Evolutionary conservation across 108 stramenopile genomes (phyloP).

Genomic region (Asterionellopsis glacialis): DNA sequence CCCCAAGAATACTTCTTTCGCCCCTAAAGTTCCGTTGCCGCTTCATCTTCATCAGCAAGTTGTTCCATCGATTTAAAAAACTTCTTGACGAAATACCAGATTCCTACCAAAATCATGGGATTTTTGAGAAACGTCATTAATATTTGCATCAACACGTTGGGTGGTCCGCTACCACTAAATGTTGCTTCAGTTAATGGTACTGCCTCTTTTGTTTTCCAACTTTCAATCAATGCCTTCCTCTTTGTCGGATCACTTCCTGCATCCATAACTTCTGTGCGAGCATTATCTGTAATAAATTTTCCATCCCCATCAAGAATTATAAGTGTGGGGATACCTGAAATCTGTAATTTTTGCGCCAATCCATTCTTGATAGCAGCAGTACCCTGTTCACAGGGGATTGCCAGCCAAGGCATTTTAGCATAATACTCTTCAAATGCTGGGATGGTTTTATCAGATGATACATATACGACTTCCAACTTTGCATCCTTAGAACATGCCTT

Average conservation of each 20-base stretch:
- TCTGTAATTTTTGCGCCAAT: slow-evolving; percentile 48
- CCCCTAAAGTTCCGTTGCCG: no score
- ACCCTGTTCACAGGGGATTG: slow-evolving; percentile 31
- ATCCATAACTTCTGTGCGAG: slow-evolving; percentile 44
- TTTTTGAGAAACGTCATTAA: slow-evolving; percentile 51
- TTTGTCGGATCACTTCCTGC: slow-evolving; percentile 18
- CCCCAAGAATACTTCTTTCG: no score
- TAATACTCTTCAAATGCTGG: slow-evolving; percentile 53
- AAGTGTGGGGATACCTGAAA: slow-evolving; percentile 62
- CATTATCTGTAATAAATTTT: slow-evolving; percentile 50
- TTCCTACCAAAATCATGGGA: slow-evolving; percentile 55
- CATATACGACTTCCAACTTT: slow-evolving; percentile 59
- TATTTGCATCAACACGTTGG: slow-evolving; percentile 22
- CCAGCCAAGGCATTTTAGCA: slow-evolving; percentile 71
- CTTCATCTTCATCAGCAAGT: no score
- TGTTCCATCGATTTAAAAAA: slow-evolving; percentile 6
- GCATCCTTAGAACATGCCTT: slow-evolving; percentile 25
- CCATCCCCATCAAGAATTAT: slow-evolving; percentile 69
- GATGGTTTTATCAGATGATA: slow-evolving; percentile 56
- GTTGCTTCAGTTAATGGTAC: slow-evolving; percentile 50
- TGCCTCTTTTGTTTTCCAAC: slow-evolving; percentile 49
- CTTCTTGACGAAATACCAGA: slow-evolving; percentile 47
- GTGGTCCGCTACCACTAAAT: slow-evolving; percentile 10
- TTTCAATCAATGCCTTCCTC: slow-evolving; percentile 29
- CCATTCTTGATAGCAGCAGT: slow-evolving; percentile 36